phyloP scores from a whole-genome alignment of 2,329 filamentous ascomycete species.

The Drechslera avenae region DNA sequence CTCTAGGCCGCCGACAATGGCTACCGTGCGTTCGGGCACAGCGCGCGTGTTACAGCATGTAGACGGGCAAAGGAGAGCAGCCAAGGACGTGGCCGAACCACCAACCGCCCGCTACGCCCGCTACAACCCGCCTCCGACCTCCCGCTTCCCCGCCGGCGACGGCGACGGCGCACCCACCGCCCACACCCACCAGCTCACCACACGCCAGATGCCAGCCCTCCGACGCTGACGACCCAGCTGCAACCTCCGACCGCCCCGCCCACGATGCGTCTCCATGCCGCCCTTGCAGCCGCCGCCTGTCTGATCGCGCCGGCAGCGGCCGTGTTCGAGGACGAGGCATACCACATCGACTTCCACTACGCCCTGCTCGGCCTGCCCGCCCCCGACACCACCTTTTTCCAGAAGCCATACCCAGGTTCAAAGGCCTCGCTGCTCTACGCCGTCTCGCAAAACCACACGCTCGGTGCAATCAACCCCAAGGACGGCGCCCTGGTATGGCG shows the following conservation, averaged over 20 bases:
- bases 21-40: conserved; percentile 27
- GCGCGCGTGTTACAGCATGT: conserved; percentile 5
- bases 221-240: conserved; percentile 8
- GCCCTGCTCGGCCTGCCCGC: conserved; percentile 83
- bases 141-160: too few species aligned
- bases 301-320: conserved; percentile 61
- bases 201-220: too few species aligned
- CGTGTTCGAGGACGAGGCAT: conserved; percentile 89
- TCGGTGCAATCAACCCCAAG: conserved; percentile 88
- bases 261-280: conserved; percentile 48
- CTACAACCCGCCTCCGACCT: too few species aligned
- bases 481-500: conserved; percentile 87
- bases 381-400: conserved; percentile 89
- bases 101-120: too few species aligned
- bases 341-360: conserved; percentile 90
- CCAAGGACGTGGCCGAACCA: conserved; percentile 24
- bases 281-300: conserved; percentile 42
- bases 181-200: too few species aligned
- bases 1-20: conserved; percentile 12
- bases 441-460: conserved; percentile 78
- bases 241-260: conserved; percentile 7
- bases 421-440: conserved; percentile 92
- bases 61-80: conserved; percentile 1
- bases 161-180: too few species aligned
- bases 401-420: conserved; percentile 78